Percentiles rank a stretch among this genome's conserved stretches.
Conservation (phyloP, 1,284 basidiomycete species). For the Puccinia coronata region DNA sequence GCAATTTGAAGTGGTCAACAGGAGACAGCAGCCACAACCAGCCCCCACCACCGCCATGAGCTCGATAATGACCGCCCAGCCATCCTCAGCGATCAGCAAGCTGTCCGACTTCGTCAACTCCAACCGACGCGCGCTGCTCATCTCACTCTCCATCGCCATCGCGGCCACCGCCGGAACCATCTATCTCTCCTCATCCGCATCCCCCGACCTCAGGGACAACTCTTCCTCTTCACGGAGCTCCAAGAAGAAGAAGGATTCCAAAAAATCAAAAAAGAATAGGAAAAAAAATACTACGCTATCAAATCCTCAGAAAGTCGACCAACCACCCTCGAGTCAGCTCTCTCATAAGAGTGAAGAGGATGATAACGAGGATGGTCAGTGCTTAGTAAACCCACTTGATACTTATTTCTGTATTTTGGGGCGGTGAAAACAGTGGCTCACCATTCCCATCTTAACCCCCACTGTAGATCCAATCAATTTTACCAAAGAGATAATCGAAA, state of each 20-base stretch:
- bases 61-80: background rate
- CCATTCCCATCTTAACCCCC: background rate
- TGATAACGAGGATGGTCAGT: constrained; percentile 21
- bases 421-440: background rate
- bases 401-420: background rate
- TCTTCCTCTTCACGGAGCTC: background rate
- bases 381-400: background rate
- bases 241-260: constrained; percentile 32
- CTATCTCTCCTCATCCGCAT: constrained; percentile 42
- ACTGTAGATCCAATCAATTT: constrained; percentile 31
- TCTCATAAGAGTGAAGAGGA: constrained; percentile 16
- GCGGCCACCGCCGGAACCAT: constrained; percentile 41
- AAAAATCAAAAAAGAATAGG: constrained; percentile 41
- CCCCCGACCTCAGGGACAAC: background rate
- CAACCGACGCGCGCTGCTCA: constrained; percentile 21
- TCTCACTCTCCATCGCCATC: constrained; percentile 44
- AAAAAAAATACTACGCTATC: constrained; percentile 15
- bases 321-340: background rate
- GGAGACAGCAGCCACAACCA: background rate
- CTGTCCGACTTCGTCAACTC: constrained; percentile 22
- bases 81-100: background rate
- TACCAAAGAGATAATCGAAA: constrained; percentile 32
- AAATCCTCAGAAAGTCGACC: background rate
- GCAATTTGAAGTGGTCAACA: background rate
- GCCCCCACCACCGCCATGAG: background rate